These are phyloP conservation scores for Polyporus tsugae DNA, from an alignment of 1,284 basidiomycete species.

Conservation along the genomic window DNA sequence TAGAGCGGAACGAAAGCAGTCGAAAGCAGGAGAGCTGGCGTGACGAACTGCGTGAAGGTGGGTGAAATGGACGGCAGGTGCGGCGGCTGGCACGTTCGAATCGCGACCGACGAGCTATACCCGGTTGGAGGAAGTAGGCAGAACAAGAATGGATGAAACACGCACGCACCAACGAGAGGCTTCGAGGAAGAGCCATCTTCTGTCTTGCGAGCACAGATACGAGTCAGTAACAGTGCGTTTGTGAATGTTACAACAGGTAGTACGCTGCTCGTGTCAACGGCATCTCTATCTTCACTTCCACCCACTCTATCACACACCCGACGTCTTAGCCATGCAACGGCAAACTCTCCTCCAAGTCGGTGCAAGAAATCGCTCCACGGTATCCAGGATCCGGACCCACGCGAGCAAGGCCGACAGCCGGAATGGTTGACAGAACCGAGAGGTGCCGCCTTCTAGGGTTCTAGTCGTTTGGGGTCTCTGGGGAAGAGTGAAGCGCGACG, in stretches of 20 bases:
- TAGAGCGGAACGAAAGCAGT: not conserved
- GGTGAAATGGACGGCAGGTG: not conserved
- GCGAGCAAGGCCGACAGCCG: not conserved
- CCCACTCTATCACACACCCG: not conserved
- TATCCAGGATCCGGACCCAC: not conserved
- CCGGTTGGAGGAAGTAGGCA: not conserved
- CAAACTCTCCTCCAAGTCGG: not conserved
- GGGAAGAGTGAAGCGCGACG: slow-evolving; percentile 95
- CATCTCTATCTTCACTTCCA: not conserved
- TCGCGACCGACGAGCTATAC: not conserved
- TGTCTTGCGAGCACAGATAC: not conserved
- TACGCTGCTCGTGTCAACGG: slow-evolving; percentile 9
- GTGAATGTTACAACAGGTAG: slow-evolving; percentile 10
- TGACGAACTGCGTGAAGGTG: not conserved
- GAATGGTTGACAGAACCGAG: slow-evolving; percentile 1
- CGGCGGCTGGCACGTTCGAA: slow-evolving; percentile 4
- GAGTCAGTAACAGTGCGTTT: not conserved
- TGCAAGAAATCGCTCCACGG: not conserved
- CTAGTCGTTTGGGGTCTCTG: slow-evolving; percentile 87
- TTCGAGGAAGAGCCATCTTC: not conserved
- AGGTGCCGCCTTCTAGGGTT: slow-evolving; percentile 58
- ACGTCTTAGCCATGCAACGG: not conserved
- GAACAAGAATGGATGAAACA: not conserved
- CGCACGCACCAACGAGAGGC: not conserved
- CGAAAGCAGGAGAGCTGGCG: not conserved